These are phyloP conservation scores for Aspergillus versicolor DNA, from an alignment of 2,329 filamentous ascomycete species.

Conservation along the genomic window DNA sequence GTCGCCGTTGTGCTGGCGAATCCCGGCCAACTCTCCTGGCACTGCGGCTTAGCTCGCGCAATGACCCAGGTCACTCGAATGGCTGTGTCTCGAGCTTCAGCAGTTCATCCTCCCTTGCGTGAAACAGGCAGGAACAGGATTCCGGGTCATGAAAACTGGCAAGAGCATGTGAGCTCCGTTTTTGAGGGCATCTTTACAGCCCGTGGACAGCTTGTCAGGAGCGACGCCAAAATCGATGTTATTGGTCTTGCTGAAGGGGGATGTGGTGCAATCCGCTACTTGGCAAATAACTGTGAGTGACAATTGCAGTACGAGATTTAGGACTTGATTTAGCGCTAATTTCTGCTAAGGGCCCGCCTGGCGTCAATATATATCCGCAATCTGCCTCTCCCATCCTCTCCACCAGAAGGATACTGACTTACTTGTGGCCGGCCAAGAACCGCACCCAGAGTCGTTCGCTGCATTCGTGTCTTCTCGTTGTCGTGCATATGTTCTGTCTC, in stretches of 20 bases:
- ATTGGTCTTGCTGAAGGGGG: slow-evolving; percentile 70
- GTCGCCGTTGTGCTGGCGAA: slow-evolving; percentile 69
- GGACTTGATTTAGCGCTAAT: neutral
- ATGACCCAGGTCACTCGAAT: slow-evolving; percentile 61
- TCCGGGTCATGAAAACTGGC: slow-evolving; percentile 55
- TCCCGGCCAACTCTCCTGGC: slow-evolving; percentile 74
- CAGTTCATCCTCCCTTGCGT: slow-evolving; percentile 57
- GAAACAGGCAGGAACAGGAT: slow-evolving; percentile 61
- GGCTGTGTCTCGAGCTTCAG: slow-evolving; percentile 60
- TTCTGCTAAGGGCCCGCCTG: slow-evolving; percentile 38
- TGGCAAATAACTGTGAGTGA: slow-evolving; percentile 56
- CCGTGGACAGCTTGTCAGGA: slow-evolving; percentile 42
- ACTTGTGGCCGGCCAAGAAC: neutral
- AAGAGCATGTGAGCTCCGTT: slow-evolving; percentile 65
- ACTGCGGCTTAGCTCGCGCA: slow-evolving; percentile 60
- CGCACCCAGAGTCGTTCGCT: slow-evolving; percentile 20
- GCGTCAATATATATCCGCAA: slow-evolving; percentile 39
- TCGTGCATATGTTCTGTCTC: slow-evolving; percentile 61
- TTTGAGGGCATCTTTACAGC: slow-evolving; percentile 61
- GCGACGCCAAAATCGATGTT: slow-evolving; percentile 63
- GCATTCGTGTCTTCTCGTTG: slow-evolving; percentile 52
- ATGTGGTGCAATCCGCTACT: slow-evolving; percentile 56
- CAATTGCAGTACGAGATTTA: too few relatives aligned
- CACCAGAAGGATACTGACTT: slow-evolving; percentile 32
- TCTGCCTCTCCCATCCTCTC: slow-evolving; percentile 41